Evolutionary conservation across 1,284 basidiomycete genomes (phyloP).

Genomic region (Kalmanozyma brasiliensis): DNA sequence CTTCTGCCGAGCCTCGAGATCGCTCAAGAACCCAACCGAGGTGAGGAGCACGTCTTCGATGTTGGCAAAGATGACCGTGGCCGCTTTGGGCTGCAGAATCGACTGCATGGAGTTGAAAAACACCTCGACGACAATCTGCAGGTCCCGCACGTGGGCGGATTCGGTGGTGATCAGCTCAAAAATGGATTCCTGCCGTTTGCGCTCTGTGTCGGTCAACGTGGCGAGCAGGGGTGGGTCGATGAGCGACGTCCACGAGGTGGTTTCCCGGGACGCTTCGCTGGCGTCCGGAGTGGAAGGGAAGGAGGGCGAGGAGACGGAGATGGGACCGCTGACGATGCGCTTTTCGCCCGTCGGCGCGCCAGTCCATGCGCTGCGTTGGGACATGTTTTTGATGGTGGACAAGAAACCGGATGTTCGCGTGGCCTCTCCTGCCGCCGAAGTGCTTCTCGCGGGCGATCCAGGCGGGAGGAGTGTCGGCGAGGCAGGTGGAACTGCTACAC

Average conservation of each 20-base stretch:
- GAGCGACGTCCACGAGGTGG: conserved; percentile 86
- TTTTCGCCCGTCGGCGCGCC: conserved; percentile 18
- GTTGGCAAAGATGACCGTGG: conserved; percentile 88
- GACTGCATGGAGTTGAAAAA: conserved; percentile 83
- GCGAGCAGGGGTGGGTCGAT: conserved; percentile 83
- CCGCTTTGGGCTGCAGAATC: conserved; percentile 80
- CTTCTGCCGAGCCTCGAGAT: conserved; percentile 88
- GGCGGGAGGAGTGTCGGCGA: conserved; percentile 20
- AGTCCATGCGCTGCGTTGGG: conserved; percentile 33
- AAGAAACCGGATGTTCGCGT: conserved; percentile 55
- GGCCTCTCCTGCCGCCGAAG: conserved; percentile 22
- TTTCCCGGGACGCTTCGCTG: background rate
- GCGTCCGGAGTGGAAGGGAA: conserved; percentile 7
- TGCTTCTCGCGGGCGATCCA: conserved; percentile 22
- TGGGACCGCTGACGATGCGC: conserved; percentile 39
- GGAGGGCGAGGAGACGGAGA: conserved; percentile 13
- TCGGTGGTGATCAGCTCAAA: conserved; percentile 99
- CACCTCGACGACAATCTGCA: conserved; percentile 75
- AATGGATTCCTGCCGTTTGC: conserved; percentile 97
- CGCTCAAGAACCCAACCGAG: conserved; percentile 68
- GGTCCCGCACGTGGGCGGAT: conserved; percentile 93
- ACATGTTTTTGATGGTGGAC: conserved; percentile 59
- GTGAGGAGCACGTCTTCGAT: conserved; percentile 76
- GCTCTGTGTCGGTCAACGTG: conserved; percentile 87
- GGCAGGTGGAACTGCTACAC: conserved; percentile 4